Evolutionary conservation across 2,329 filamentous ascomycete genomes (phyloP), one percentile per base, ranked within the genome.

Genomic region (Aspergillus unguis): DNA sequence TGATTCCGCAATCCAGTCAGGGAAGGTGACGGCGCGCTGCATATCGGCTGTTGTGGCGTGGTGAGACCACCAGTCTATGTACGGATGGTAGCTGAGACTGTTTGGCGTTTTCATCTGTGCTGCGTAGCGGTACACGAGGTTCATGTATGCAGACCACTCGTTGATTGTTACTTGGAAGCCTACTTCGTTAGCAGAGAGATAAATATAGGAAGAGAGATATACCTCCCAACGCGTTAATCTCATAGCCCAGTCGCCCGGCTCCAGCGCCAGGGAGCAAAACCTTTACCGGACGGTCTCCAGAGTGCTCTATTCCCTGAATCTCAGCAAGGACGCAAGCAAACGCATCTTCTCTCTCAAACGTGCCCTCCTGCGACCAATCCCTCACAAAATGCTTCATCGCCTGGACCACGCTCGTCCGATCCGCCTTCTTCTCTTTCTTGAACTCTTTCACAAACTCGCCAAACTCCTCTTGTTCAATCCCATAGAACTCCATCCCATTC

Each of bases 71-170:
- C 69, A 70, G 54, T 83, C 80, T 33, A 82, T 63, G 53, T 82
- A 84, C 0, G 81, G 81, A 55, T 82, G 69, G 9, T 82, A 60
- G 0, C 62, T 4, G 64, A 52, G 28, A 32, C 54, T 44, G 41
- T 58, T 46, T 0, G 58, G 44, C 0, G 37, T n/a, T 3, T 63
- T 56, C 37, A 70, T 58, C 4, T 64, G 61, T 37, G 75, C 72
- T 4, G 82, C 61, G 55, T 75, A 80, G 1, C 80, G 75, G 55
- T 82, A 82, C 0, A 74, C 77, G 1, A 79, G 56, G 53, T 81
- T 82, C 77, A 83, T 81, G 56, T 77, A 83, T 65, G 77, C 75
- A 1, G 79, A 82, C 77, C 77, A 83, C 64, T 84, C 81, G 57
- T 83, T 84, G 48, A 75, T 68, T 0, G 78, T 80, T 0, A 82